Conservation (phyloP, 257 asterid species). For the Henckelia pumila region DNA sequence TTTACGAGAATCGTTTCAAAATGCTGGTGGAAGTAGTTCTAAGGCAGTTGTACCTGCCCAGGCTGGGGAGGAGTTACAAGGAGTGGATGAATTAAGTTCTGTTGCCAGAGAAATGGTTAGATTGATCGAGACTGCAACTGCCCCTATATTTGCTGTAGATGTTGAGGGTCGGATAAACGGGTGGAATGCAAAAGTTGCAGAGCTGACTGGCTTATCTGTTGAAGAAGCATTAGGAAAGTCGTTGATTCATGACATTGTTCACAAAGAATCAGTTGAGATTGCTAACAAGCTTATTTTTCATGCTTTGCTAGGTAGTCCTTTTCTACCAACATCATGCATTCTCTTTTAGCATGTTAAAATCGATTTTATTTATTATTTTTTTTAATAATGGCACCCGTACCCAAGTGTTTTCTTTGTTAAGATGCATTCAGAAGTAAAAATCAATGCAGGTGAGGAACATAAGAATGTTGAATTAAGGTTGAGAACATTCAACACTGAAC, state of each 20-base stretch:
- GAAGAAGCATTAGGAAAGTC: constrained; percentile 70
- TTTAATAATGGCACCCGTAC: background rate
- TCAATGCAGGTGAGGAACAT: constrained; percentile 53
- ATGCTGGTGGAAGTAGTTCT: constrained; percentile 33
- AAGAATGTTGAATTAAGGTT: constrained; percentile 70
- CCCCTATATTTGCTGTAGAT: constrained; percentile 61
- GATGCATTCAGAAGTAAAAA: background rate
- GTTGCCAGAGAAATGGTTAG: constrained; percentile 60
- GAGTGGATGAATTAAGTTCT: constrained; percentile 50
- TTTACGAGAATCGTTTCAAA: constrained; percentile 45
- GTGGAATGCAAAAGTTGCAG: constrained; percentile 58
- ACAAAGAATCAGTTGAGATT: constrained; percentile 56
- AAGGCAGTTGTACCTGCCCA: constrained; percentile 33
- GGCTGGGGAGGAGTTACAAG: constrained; percentile 33
- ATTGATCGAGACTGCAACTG: constrained; percentile 60
- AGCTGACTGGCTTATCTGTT: constrained; percentile 54
- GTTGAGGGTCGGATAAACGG: constrained; percentile 48
- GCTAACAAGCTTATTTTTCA: constrained; percentile 53
- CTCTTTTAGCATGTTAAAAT: too few species aligned
- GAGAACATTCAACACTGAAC: constrained; percentile 57
- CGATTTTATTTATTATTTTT: too few species aligned
- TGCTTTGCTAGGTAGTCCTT: constrained; percentile 63
- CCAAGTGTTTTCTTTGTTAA: background rate
- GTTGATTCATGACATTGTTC: constrained; percentile 58
- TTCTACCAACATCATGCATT: constrained; percentile 3